Conservation (phyloP, 345 rosid genomes). For the Angophora floribunda region DNA sequence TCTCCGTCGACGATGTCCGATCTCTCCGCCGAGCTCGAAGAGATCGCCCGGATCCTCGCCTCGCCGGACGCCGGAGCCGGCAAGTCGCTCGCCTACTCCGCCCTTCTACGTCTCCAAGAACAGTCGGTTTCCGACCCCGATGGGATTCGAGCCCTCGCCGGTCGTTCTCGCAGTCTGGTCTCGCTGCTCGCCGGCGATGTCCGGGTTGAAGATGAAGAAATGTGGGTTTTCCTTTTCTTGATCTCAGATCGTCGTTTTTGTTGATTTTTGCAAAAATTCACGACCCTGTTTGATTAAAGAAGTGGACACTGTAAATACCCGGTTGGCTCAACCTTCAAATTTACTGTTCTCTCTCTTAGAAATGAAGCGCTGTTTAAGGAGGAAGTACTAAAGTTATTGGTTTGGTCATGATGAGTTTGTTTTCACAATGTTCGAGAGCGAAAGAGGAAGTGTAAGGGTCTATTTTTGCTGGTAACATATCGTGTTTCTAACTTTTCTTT, state of each 20-base stretch:
- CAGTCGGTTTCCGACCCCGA: slow-evolving; percentile 13
- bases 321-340: neutral
- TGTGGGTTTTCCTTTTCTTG: slow-evolving; percentile 6
- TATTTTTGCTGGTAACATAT: neutral
- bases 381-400: neutral
- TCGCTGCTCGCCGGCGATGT: slow-evolving; percentile 11
- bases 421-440: neutral
- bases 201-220: slow-evolving; percentile 30
- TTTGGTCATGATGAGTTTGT: neutral
- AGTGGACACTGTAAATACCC: neutral
- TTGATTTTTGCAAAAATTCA: neutral
- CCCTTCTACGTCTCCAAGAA: slow-evolving; percentile 26
- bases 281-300: neutral
- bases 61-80: slow-evolving; percentile 11
- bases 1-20: neutral
- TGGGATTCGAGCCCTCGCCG: slow-evolving; percentile 17
- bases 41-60: slow-evolving; percentile 17
- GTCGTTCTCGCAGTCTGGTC: slow-evolving; percentile 7
- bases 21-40: slow-evolving; percentile 13
- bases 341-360: neutral
- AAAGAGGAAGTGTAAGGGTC: neutral
- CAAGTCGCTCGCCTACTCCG: slow-evolving; percentile 30
- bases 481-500: neutral
- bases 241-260: neutral
- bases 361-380: neutral